Evolutionary conservation across 768 basidiomycete species (phyloP).

Genomic region (Russula emetica): DNA sequence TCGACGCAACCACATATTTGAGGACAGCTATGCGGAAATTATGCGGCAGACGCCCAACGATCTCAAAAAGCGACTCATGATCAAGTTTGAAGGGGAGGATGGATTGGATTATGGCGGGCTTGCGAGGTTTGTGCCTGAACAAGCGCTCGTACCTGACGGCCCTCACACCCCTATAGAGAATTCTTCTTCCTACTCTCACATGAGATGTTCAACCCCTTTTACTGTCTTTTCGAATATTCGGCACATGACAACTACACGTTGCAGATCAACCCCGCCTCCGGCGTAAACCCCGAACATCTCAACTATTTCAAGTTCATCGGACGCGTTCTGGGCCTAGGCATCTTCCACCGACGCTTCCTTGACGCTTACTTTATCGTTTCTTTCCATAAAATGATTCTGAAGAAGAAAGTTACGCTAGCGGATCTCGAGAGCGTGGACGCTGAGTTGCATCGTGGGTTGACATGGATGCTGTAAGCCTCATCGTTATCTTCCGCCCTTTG

Average conservation of each 20-base stretch:
- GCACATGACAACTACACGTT: slow-evolving; percentile 99
- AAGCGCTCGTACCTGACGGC: slow-evolving; percentile 8
- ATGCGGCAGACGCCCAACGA: slow-evolving; percentile 99
- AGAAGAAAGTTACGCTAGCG: slow-evolving; percentile 91
- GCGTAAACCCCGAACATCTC: slow-evolving; percentile 97
- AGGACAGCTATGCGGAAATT: slow-evolving; percentile 99
- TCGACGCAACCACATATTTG: slow-evolving; percentile 95
- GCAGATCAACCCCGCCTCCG: slow-evolving; percentile 97
- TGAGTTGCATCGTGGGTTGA: slow-evolving; percentile 89
- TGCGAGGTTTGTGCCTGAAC: slow-evolving; percentile 61
- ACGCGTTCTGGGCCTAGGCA: slow-evolving; percentile 88
- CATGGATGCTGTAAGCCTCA: slow-evolving; percentile 93
- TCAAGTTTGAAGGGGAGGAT: slow-evolving; percentile 99
- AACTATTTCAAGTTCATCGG: slow-evolving; percentile 99
- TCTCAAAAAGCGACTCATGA: slow-evolving; percentile 98
- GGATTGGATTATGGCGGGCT: slow-evolving; percentile 98
- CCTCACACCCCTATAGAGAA: slow-evolving; percentile 54
- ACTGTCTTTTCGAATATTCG: slow-evolving; percentile 99
- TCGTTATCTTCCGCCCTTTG: slow-evolving; percentile 4
- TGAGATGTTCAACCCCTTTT: slow-evolving; percentile 99
- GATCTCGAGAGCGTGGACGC: slow-evolving; percentile 97
- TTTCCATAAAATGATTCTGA: slow-evolving; percentile 99
- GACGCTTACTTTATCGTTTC: slow-evolving; percentile 99
- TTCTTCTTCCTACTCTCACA: slow-evolving; percentile 99
- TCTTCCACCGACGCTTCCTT: slow-evolving; percentile 98